These are phyloP conservation scores for Pleurotus giganteus DNA, from an alignment of 768 basidiomycete genomes.

Conservation along the genomic window DNA sequence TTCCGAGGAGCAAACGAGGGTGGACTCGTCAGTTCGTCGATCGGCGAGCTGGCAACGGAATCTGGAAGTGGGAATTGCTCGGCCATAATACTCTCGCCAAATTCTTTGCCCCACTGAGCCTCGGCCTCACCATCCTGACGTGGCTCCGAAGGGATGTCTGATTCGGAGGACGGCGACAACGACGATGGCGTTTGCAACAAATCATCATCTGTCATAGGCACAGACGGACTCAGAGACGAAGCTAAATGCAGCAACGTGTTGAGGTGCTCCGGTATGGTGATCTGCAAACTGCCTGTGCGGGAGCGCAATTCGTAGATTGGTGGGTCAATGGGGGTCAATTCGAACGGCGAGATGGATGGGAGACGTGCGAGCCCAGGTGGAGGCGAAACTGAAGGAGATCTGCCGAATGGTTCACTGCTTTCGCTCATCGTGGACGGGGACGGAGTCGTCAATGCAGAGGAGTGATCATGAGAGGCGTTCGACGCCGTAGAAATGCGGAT, in stretches of 20 bases:
- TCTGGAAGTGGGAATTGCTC: slow-evolving; percentile 5
- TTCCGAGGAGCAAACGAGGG: neutral
- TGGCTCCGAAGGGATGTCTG: neutral
- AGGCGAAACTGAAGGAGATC: slow-evolving; percentile 32
- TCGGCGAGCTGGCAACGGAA: slow-evolving; percentile 1
- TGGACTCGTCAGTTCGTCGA: neutral
- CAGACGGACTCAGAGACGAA: slow-evolving; percentile 8
- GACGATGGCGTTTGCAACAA: slow-evolving; percentile 1
- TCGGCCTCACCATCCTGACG: neutral
- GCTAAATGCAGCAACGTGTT: slow-evolving; percentile 16
- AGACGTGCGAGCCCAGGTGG: slow-evolving; percentile 32
- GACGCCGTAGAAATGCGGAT: neutral
- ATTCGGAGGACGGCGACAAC: neutral
- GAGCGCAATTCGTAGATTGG: slow-evolving; percentile 26
- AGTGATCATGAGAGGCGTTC: neutral
- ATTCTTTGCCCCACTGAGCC: neutral
- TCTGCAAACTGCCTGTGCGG: slow-evolving; percentile 27
- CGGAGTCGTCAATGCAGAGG: neutral
- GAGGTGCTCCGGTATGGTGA: slow-evolving; percentile 17
- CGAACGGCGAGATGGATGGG: slow-evolving; percentile 31
- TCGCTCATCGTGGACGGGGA: neutral
- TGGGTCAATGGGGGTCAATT: slow-evolving; percentile 29
- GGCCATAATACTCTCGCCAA: slow-evolving; percentile 3
- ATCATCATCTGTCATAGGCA: neutral
- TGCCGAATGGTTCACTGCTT: neutral